Percentiles rank a stretch among this genome's conserved stretches.
Evolutionary conservation across 345 rosid species (phyloP).

Genomic region (Citrus cavaleriei): DNA sequence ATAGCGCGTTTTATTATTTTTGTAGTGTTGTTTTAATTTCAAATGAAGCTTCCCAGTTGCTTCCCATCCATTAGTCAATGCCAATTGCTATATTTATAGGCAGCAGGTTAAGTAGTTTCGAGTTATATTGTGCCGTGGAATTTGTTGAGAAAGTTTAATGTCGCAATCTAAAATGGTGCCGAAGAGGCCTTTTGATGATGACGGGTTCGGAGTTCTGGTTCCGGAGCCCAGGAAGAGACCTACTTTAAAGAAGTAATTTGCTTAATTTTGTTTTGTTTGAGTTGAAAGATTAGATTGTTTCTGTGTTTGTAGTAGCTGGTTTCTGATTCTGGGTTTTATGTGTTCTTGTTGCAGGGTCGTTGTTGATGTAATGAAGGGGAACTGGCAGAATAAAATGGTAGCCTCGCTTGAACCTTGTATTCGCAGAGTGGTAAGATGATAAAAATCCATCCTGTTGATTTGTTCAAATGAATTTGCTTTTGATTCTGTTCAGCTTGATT

Average conservation of each 20-base stretch:
- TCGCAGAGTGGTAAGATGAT: slow-evolving; percentile 40
- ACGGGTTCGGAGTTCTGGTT: slow-evolving; percentile 19
- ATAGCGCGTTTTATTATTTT: neutral
- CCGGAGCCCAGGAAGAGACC: slow-evolving; percentile 22
- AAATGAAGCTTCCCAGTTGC: slow-evolving; percentile 3
- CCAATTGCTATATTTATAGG: neutral
- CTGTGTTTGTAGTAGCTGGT: slow-evolving; percentile 7
- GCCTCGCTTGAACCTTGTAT: slow-evolving; percentile 43
- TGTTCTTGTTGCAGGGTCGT: slow-evolving; percentile 33
- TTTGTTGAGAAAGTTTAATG: neutral
- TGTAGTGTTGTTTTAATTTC: neutral
- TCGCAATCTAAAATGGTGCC: slow-evolving; percentile 8
- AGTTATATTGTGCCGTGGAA: neutral
- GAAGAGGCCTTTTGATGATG: slow-evolving; percentile 34
- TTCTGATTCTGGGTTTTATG: neutral
- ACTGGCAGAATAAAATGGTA: slow-evolving; percentile 24
- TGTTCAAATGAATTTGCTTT: neutral
- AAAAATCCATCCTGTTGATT: neutral
- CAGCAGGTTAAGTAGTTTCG: too few species aligned
- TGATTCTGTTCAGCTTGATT: neutral
- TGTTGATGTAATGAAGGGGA: slow-evolving; percentile 34
- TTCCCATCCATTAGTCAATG: neutral
- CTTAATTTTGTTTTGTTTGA: neutral
- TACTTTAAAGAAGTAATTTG: slow-evolving; percentile 35
- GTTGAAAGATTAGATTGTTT: neutral